These are phyloP conservation scores for Aspergillus puulaauensis DNA, from an alignment of 2,329 filamentous ascomycete genomes.

Conservation along the genomic window DNA sequence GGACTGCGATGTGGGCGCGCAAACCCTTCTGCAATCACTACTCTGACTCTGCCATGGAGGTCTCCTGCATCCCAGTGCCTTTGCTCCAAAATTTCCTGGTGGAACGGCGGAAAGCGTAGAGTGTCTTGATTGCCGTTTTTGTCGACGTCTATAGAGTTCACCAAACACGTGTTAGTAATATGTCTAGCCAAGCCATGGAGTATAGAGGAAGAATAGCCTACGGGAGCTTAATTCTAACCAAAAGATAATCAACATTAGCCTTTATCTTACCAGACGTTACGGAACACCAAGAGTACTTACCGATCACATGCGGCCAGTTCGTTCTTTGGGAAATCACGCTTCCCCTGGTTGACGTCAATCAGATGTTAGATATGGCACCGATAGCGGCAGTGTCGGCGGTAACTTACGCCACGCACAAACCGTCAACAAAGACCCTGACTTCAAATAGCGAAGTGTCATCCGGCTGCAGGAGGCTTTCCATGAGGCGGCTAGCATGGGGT, in stretches of 20 bases:
- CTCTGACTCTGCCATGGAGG: constrained; percentile 70
- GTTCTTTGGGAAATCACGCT: constrained; percentile 54
- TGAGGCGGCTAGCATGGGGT: constrained; percentile 59
- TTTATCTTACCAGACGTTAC: not conserved
- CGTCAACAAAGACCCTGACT: constrained; percentile 68
- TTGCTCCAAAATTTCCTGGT: constrained; percentile 66
- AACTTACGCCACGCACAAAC: constrained; percentile 60
- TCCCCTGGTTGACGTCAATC: constrained; percentile 43
- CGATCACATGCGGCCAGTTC: constrained; percentile 54
- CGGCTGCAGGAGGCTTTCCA: constrained; percentile 57
- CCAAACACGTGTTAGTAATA: constrained; percentile 1
- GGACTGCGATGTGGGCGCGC: constrained; percentile 46
- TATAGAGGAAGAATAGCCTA: constrained; percentile 23
- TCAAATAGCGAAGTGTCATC: constrained; percentile 62
- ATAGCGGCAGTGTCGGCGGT: not conserved
- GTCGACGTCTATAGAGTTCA: constrained; percentile 38
- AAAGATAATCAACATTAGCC: not conserved
- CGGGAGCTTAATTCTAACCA: constrained; percentile 35
- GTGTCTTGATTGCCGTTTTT: constrained; percentile 59
- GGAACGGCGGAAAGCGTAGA: constrained; percentile 73
- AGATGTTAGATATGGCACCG: not conserved
- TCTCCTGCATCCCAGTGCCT: constrained; percentile 71
- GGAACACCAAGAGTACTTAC: constrained; percentile 34
- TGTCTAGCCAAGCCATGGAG: constrained; percentile 39
- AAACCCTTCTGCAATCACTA: constrained; percentile 74